Base-by-base conservation (phyloP, 768 basidiomycete species). In the Chlorophyllum brunneum region DNA sequence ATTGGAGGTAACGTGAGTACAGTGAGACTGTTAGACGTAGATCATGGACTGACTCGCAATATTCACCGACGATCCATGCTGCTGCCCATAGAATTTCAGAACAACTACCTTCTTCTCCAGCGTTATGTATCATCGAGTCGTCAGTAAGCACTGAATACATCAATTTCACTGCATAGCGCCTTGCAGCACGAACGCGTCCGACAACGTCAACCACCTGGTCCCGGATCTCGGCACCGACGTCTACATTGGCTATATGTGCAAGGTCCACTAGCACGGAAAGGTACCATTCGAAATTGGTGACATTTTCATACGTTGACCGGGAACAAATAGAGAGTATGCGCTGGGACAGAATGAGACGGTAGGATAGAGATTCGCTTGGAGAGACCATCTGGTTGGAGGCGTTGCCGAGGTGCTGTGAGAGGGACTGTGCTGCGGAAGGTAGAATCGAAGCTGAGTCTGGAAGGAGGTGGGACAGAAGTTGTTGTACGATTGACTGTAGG, bases 271-370 rank as follows among this genome's bases (percentile, higher is more conserved):
- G 82, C 6, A 95, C 92, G 4, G 95, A 97, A 18, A 98, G 77
- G 66, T 93, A 97, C 95, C 97, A 99, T 63, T 98, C 92, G 63
- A 98, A 98, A 69, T 98, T 95, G 39, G 79, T 76, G 23, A 99
- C 78, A 61, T 93, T 88, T 47, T 86, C 84, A 64, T 95, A 98
- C 18, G 86, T 88, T 31, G 83, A 83, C 50, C 82, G 79, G 2
- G 91, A 88, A 52, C 91, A 87, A 59, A 98, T 89, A n/a, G 75
- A 70, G n/a, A 98, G 76, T 56, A 98, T 88, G 15, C 83, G 79
- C 57, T 88, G 83, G 7, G 90, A 79, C 27, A 98, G 80, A 37
- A 84, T 81, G 18, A 93, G 76, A 15, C 97, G 88, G 63, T 98
- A 98, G 2, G 90, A 84, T 0, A 90, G 77, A 0, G 91, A 88